Conservation (phyloP, 2,329 filamentous ascomycete genomes). For the Aspergillus sp. region DNA sequence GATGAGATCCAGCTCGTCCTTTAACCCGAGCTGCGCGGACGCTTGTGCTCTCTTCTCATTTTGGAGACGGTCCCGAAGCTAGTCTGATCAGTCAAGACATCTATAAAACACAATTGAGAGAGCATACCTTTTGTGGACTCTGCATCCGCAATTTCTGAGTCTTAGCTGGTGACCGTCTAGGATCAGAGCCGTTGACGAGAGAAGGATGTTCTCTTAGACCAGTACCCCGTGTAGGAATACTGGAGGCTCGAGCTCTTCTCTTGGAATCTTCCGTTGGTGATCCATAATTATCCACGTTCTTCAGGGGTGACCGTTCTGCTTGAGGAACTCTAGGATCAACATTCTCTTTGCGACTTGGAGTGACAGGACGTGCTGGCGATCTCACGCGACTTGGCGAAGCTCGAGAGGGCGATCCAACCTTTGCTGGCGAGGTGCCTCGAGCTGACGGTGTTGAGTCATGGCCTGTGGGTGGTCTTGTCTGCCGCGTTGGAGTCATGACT, state of each 20-base stretch:
- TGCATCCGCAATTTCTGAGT: conserved; percentile 62
- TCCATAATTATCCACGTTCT: conserved; percentile 22
- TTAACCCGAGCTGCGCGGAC: conserved; percentile 60
- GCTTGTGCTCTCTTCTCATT: conserved; percentile 68
- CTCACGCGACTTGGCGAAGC: conserved; percentile 24
- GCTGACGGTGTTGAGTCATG: conserved; percentile 21
- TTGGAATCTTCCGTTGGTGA: conserved; percentile 33
- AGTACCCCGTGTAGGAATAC: conserved; percentile 36
- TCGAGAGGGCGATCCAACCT: conserved; percentile 21
- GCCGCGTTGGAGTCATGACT: conserved; percentile 20
- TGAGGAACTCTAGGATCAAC: conserved; percentile 26
- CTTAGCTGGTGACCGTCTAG: conserved; percentile 32
- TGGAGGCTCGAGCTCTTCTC: conserved; percentile 40
- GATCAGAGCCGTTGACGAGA: conserved; percentile 24
- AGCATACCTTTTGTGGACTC: conserved; percentile 49
- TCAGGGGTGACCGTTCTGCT: conserved; percentile 23
- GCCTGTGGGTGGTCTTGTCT: conserved; percentile 20
- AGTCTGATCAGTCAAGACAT: conserved; percentile 5
- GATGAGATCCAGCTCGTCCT: conserved; percentile 70
- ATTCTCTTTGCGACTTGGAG: conserved; percentile 34
- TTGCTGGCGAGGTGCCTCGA: conserved; percentile 25
- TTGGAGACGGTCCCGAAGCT: conserved; percentile 70
- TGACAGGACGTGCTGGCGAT: conserved; percentile 26
- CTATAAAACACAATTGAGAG: background rate
- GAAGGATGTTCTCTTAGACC: conserved; percentile 28